A percentile compares a stretch with the other conserved stretches of the same genome.
phyloP scores from a whole-genome alignment of 1,284 basidiomycete genomes.

The Gastroboletus turbinatus region DNA sequence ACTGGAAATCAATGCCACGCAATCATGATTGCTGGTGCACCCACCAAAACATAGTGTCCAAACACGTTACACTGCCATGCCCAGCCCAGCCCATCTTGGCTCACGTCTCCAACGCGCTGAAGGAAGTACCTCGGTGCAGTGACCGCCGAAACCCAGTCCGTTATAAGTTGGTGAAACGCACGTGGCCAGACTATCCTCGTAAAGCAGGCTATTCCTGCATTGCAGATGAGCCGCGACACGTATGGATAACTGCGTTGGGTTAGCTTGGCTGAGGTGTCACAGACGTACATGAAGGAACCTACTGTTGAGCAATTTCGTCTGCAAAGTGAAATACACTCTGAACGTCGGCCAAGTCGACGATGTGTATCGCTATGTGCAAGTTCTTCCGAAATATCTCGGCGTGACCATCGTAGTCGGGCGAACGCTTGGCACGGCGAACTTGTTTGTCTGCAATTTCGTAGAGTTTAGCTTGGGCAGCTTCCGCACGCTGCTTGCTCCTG shows the following conservation, averaged over 20 bases:
- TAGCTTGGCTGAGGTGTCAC: not conserved
- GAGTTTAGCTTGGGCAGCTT: slow-evolving; percentile 58
- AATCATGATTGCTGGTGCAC: slow-evolving; percentile 32
- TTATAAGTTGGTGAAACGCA: slow-evolving; percentile 53
- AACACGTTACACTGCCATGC: slow-evolving; percentile 89
- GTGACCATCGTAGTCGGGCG: slow-evolving; percentile 45
- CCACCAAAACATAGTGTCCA: slow-evolving; percentile 77
- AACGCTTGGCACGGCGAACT: slow-evolving; percentile 38
- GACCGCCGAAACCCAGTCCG: slow-evolving; percentile 47
- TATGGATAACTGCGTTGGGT: slow-evolving; percentile 65
- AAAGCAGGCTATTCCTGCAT: slow-evolving; percentile 77
- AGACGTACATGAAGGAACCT: slow-evolving; percentile 26
- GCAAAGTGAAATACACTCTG: slow-evolving; percentile 67
- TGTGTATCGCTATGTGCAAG: slow-evolving; percentile 60
- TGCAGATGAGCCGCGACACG: slow-evolving; percentile 79
- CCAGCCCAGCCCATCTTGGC: slow-evolving; percentile 72
- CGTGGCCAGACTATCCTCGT: slow-evolving; percentile 54
- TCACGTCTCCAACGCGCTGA: slow-evolving; percentile 62
- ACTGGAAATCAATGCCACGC: slow-evolving; percentile 10
- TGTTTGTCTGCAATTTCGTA: slow-evolving; percentile 54
- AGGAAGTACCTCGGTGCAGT: slow-evolving; percentile 62
- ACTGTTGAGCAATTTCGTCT: slow-evolving; percentile 56
- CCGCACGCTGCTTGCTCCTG: slow-evolving; percentile 64
- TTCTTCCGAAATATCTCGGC: slow-evolving; percentile 61
- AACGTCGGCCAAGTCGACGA: slow-evolving; percentile 65